These are phyloP conservation scores for Myriangium duriaei DNA, from an alignment of 2,329 filamentous ascomycete species.

Conservation along the genomic window DNA sequence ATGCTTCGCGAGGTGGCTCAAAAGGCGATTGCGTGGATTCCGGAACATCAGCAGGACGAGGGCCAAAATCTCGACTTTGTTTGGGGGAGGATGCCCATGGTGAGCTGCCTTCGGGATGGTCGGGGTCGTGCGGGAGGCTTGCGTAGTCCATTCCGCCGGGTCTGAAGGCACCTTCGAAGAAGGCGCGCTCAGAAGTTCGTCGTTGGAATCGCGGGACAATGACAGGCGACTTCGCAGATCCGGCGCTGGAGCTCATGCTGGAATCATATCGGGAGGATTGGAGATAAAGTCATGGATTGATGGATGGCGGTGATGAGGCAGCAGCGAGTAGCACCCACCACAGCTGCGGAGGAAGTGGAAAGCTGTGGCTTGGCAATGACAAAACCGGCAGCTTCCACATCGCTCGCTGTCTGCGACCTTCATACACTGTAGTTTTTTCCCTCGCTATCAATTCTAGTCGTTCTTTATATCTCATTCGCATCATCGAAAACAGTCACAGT, in stretches of 20 bases:
- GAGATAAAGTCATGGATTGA: neutral
- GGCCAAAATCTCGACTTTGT: constrained; percentile 38
- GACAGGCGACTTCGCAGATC: constrained; percentile 9
- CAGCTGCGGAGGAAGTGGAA: no score
- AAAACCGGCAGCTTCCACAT: no score
- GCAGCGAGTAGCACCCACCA: no score
- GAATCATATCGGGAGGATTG: constrained; percentile 1
- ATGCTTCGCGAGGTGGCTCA: constrained; percentile 7
- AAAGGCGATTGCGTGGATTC: constrained; percentile 26
- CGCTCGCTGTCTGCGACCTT: no score
- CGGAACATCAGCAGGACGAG: constrained; percentile 29
- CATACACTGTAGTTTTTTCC: no score
- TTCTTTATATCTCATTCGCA: no score
- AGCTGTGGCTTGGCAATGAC: no score
- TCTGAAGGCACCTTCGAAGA: constrained; percentile 18
- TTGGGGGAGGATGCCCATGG: constrained; percentile 53
- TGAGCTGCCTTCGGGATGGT: constrained; percentile 45
- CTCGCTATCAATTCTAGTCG: no score
- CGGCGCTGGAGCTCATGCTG: constrained; percentile 9
- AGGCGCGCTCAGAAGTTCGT: constrained; percentile 23
- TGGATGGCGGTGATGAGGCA: no score
- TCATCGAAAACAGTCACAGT: no score
- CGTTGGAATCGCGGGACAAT: constrained; percentile 24
- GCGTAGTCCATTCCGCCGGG: constrained; percentile 50
- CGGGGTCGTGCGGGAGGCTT: constrained; percentile 42